A percentile compares a stretch with the other conserved stretches of the same genome.
Conservation (phyloP, 1,284 basidiomycete species). For the Cutaneotrichosporon cutaneum region DNA sequence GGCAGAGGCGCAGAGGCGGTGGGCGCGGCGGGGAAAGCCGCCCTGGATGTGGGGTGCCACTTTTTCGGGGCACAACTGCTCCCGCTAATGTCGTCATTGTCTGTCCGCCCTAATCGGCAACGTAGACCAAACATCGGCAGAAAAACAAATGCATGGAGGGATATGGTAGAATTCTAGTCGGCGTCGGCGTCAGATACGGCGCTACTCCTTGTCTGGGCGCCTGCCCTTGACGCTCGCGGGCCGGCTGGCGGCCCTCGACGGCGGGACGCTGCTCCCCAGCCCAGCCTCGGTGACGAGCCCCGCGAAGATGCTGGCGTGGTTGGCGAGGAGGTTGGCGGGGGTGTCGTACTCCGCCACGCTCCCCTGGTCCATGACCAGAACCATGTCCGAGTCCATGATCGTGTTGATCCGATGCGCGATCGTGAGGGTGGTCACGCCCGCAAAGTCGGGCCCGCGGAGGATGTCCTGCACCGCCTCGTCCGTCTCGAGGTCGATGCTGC, state of each 20-base stretch:
- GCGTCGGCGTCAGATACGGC: no score
- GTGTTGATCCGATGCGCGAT: slow-evolving; percentile 83
- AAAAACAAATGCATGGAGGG: background rate
- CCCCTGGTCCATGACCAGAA: slow-evolving; percentile 80
- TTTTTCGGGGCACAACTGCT: background rate
- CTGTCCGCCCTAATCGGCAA: background rate
- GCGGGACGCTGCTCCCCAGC: slow-evolving; percentile 18
- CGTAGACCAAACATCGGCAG: background rate
- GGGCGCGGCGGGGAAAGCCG: no score
- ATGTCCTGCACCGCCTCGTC: slow-evolving; percentile 63
- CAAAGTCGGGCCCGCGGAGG: slow-evolving; percentile 52
- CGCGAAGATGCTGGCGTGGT: slow-evolving; percentile 29
- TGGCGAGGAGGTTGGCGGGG: slow-evolving; percentile 63
- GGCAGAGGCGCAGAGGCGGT: no score
- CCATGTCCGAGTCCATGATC: slow-evolving; percentile 79
- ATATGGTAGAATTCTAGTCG: background rate
- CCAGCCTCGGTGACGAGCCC: slow-evolving; percentile 35
- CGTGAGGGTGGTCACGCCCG: slow-evolving; percentile 72
- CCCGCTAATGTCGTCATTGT: background rate
- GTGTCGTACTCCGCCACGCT: slow-evolving; percentile 70
- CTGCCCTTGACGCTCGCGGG: background rate
- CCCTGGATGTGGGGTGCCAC: background rate
- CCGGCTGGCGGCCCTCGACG: slow-evolving; percentile 8
- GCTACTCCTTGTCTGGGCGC: background rate
- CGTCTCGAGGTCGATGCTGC: slow-evolving; percentile 77